Evolutionary conservation across 2,329 filamentous ascomycete genomes (phyloP).

Genomic region (Didymella keratinophila): DNA sequence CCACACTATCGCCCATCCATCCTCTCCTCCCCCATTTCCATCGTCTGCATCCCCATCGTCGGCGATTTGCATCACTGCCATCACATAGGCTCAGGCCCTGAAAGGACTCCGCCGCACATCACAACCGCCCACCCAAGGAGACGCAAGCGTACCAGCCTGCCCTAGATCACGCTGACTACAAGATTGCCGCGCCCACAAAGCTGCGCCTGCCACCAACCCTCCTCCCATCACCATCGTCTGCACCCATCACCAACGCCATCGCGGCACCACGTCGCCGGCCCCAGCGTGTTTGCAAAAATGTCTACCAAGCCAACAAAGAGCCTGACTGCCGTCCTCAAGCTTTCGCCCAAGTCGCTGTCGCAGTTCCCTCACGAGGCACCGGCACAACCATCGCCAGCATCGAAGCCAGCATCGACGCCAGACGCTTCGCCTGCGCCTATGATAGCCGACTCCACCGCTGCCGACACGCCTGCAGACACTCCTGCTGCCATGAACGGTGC

Average conservation of each 20-base stretch:
- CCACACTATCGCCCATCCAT: constrained; percentile 10
- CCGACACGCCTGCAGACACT: constrained; percentile 54
- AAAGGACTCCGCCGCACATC: constrained; percentile 2
- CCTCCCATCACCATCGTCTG: constrained; percentile 22
- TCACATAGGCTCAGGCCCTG: constrained; percentile 11
- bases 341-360: constrained; percentile 41
- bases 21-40: constrained; percentile 10
- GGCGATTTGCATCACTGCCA: constrained; percentile 18
- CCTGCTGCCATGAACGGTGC: constrained; percentile 43
- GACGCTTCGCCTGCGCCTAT: constrained; percentile 44
- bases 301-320: constrained; percentile 45
- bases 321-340: constrained; percentile 44
- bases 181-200: constrained; percentile 6
- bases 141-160: constrained; percentile 16
- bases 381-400: constrained; percentile 32
- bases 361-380: constrained; percentile 41
- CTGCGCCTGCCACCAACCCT: constrained; percentile 14
- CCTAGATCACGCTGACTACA: constrained; percentile 24
- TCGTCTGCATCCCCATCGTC: constrained; percentile 9
- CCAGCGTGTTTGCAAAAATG: constrained; percentile 40
- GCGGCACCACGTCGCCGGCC: constrained; percentile 33
- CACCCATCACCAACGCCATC: constrained; percentile 25
- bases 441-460: constrained; percentile 48
- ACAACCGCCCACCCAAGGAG: constrained; percentile 11
- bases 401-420: constrained; percentile 51